Percentiles rank a stretch among this genome's conserved stretches.
These are phyloP conservation scores for Nymphaea colorata DNA, from an alignment of 164 flowering plant genomes.

Conservation along the genomic window DNA sequence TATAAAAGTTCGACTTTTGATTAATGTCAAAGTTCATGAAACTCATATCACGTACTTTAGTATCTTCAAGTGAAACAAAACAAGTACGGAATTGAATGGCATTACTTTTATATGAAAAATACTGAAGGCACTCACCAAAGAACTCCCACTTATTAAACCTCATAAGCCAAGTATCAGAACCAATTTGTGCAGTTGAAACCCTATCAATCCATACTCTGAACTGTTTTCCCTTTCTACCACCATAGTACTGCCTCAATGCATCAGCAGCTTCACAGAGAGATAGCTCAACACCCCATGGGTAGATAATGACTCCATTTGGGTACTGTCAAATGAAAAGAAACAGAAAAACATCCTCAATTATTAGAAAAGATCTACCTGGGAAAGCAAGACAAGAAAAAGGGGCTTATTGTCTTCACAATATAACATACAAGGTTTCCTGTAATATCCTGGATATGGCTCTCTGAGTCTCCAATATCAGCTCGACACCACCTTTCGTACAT, in stretches of 20 bases:
- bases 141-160: constrained; percentile 65
- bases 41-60: too few species aligned
- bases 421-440: constrained; percentile 38
- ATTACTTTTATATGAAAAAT: not conserved
- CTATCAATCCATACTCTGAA: constrained; percentile 62
- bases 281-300: constrained; percentile 47
- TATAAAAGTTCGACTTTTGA: too few species aligned
- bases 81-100: too few species aligned
- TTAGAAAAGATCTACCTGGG: too few species aligned
- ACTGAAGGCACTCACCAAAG: constrained; percentile 27
- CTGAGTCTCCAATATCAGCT: constrained; percentile 49
- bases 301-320: constrained; percentile 37
- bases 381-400: too few species aligned
- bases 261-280: constrained; percentile 29
- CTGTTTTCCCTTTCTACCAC: constrained; percentile 50
- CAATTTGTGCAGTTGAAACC: constrained; percentile 34
- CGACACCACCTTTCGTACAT: constrained; percentile 66
- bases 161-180: constrained; percentile 51
- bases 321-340: constrained; percentile 20
- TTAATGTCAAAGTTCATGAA: too few species aligned
- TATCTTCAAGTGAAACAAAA: too few species aligned
- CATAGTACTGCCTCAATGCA: constrained; percentile 28
- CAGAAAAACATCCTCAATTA: too few species aligned
- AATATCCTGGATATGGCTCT: constrained; percentile 20
- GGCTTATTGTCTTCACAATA: not conserved